Evolutionary conservation across 2,329 filamentous ascomycete genomes (phyloP), one percentile per base, ranked within the genome.

Genomic region (Fulvia fulva): DNA sequence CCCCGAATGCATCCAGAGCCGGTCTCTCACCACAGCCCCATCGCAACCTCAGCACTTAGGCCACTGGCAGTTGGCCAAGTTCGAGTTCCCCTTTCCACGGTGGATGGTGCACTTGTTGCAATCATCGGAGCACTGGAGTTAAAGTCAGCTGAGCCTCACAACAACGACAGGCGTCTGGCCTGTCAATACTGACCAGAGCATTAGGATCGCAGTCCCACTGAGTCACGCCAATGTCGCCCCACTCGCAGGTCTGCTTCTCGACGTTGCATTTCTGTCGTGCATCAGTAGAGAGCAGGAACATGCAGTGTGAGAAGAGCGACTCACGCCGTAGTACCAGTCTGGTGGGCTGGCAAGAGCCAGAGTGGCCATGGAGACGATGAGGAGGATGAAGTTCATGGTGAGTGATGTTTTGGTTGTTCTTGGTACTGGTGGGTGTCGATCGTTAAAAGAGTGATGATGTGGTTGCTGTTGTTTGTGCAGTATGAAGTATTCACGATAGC

Each of bases 151-250:
- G n/a, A n/a, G n/a, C n/a, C n/a, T n/a, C n/a, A n/a, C n/a, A n/a
- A n/a, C n/a, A n/a, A n/a, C n/a, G n/a, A n/a, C n/a, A n/a, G n/a
- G n/a, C n/a, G n/a, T n/a, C n/a, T n/a, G n/a, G n/a, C n/a, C n/a
- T n/a, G n/a, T n/a, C n/a, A n/a, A n/a, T n/a, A 30, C 47, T 32
- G 11, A 50, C 47, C 23, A 21, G 25, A 5, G 47, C 47, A 30
- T 50, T 30, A 12, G 12, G 5, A 30, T 50, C 47, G 21, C 47
- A 50, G 47, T 32, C 1, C 47, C 47, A 50, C 5, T 50, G 25
- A 21, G 47, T 50, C 23, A 50, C 47, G n/a, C 47, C 47, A n/a
- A 50, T 28, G n/a, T 50, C 47, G 12, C 47, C 47, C 47, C 47
- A 50, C 26, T 50, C 47, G 26, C 47, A 50, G 9, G 23, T 50